Conservation (phyloP, 2,329 filamentous ascomycete species). For the Trichoderma sp. region DNA sequence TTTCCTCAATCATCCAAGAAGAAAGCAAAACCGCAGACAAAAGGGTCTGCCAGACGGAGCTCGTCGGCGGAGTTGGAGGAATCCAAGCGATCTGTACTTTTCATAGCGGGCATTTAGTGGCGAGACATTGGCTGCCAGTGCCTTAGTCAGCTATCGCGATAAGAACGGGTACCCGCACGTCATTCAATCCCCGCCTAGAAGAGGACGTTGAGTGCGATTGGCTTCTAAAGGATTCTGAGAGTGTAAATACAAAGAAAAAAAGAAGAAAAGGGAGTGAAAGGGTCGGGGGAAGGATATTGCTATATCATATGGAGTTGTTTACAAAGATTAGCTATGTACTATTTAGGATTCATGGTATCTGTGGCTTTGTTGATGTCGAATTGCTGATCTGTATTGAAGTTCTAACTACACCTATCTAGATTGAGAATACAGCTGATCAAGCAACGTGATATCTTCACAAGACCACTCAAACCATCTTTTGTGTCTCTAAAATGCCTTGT, state of each 20-base stretch:
- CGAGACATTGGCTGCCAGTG: not conserved
- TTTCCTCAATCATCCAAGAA: slow-evolving; percentile 16
- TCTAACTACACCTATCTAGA: not conserved
- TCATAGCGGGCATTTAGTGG: slow-evolving; percentile 22
- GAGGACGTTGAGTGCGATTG: not conserved
- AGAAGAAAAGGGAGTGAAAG: not conserved
- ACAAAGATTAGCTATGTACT: not conserved
- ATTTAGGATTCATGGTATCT: not conserved
- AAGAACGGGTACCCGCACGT: slow-evolving; percentile 14
- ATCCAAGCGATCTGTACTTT: slow-evolving; percentile 29
- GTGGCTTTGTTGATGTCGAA: not conserved
- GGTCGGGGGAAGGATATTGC: not conserved
- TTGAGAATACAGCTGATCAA: too few species aligned
- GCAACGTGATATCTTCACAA: too few species aligned
- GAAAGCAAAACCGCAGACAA: slow-evolving; percentile 6
- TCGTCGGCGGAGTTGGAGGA: slow-evolving; percentile 12
- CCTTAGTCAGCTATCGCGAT: slow-evolving; percentile 22
- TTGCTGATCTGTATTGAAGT: not conserved
- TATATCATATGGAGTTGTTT: not conserved
- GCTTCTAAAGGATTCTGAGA: not conserved
- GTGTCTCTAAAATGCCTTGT: not conserved
- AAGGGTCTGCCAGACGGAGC: not conserved
- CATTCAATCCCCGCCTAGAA: slow-evolving; percentile 8
- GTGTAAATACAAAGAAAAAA: not conserved
- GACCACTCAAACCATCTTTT: too few species aligned